These are phyloP conservation scores for Taphrina flavorubra DNA, from an alignment of 1,139 yeast genomes.

Conservation along the genomic window DNA sequence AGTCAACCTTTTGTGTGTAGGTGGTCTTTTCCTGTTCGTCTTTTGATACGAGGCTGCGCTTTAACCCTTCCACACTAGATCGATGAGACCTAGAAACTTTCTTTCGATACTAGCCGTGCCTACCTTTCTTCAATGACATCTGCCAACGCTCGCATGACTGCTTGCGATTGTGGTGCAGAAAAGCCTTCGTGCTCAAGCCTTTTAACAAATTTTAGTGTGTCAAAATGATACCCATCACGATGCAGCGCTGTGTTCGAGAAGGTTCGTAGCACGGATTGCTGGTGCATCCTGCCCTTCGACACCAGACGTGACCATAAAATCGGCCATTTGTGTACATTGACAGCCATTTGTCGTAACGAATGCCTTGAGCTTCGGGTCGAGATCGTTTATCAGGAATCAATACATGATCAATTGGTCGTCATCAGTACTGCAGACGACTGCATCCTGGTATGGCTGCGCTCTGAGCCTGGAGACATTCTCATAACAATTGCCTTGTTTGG, in stretches of 20 bases:
- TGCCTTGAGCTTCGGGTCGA: background rate
- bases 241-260: background rate
- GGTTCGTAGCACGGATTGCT: background rate
- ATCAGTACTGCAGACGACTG: no score
- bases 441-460: no score
- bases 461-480: no score
- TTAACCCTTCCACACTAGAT: conserved; percentile 32
- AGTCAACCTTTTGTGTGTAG: conserved; percentile 94
- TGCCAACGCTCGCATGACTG: conserved; percentile 75
- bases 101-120: conserved; percentile 62
- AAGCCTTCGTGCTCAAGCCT: conserved; percentile 75
- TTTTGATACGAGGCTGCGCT: conserved; percentile 38
- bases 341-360: background rate
- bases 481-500: no score
- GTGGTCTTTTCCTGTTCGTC: conserved; percentile 60
- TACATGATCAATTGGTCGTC: no score
- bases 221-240: conserved; percentile 56
- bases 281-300: background rate
- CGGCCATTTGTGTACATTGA: background rate
- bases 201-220: conserved; percentile 76
- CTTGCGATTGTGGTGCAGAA: conserved; percentile 74
- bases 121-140: conserved; percentile 70
- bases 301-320: background rate
- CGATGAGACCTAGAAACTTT: conserved; percentile 47
- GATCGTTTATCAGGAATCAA: no score